Evolutionary conservation across 2,329 filamentous ascomycete species (phyloP), one percentile per base, ranked within the genome.

Genomic region (Scedosporium apiospermum): DNA sequence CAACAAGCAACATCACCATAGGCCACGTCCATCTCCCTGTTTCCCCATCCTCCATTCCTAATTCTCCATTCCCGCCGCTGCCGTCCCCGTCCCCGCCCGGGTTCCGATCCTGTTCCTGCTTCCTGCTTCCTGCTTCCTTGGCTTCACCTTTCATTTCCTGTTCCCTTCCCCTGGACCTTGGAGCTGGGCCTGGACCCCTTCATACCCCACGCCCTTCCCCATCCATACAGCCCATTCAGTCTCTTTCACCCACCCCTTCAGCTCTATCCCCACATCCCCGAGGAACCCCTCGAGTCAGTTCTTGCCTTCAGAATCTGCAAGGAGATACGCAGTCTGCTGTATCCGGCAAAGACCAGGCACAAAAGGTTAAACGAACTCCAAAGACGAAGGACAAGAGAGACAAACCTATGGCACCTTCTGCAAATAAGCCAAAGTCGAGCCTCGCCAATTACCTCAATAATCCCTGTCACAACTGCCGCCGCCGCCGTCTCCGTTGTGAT

Each of bases 391-490:
- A 21, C 7, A 44, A 41, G 34, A 34, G 46, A 59, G n/a, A 12
- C 34, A 18, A 10, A 26, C 18, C 27, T 12, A 60, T 60, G 58
- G 58, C 58, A 26, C 44, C 58, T 30, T n/a, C 58, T 49, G 23
- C 59, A 3, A 53, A 53, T 18, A 14, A 18, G 18, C 44, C 59
- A 16, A 61, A 61, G 46, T 49, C 59, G 21, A 61, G 46, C 59
- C 44, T 61, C 27, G 27, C 59, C 38, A 41, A 23, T 10, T 61
- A 55, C 46, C 46, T 61, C 26, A 61, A 61, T 26, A 80, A 78
- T 68, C 69, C 80, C 64, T 87, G 84, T 71, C 82, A 87, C 72
- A 86, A 85, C 73, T 87, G 84, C 72, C 82, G 83, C 64, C 80
- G 79, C 63, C 80, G 79, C 69, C 80, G 85, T 66, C 78, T 84